Evolutionary conservation across 179 eudicot genomes (phyloP).

Genomic region (Silene coronaria): DNA sequence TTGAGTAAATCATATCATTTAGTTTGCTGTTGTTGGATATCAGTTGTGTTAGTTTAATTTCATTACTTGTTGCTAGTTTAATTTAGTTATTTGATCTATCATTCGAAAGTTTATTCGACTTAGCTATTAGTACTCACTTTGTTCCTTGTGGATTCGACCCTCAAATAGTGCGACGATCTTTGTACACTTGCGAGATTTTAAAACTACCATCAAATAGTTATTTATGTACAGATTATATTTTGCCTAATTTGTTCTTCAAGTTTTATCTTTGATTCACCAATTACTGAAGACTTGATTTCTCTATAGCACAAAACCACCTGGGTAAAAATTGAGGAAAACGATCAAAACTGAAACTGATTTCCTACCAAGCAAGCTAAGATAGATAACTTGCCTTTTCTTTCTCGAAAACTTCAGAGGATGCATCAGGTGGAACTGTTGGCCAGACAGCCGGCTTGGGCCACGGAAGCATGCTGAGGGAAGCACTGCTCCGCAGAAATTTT

Average conservation of each 20-base stretch:
- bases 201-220: too few relatives aligned
- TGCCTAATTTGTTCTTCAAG: neutral
- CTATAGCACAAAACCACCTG: neutral
- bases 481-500: conserved; percentile 42
- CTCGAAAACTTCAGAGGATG: conserved; percentile 71
- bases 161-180: too few relatives aligned
- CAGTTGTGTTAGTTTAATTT: too few relatives aligned
- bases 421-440: conserved; percentile 87
- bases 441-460: conserved; percentile 98
- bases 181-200: too few relatives aligned
- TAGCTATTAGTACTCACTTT: too few relatives aligned
- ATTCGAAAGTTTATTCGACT: too few relatives aligned
- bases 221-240: neutral
- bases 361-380: neutral
- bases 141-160: too few relatives aligned
- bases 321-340: neutral
- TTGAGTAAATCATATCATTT: too few relatives aligned
- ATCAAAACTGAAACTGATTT: neutral
- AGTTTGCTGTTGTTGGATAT: too few relatives aligned
- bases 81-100: too few relatives aligned
- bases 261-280: neutral
- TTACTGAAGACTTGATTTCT: neutral
- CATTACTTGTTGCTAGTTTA: too few relatives aligned
- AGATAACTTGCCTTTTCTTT: conserved; percentile 73
- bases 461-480: conserved; percentile 88